Evolutionary conservation across 1,139 yeast species (phyloP).

Genomic region (Arxiozyma telluris): DNA sequence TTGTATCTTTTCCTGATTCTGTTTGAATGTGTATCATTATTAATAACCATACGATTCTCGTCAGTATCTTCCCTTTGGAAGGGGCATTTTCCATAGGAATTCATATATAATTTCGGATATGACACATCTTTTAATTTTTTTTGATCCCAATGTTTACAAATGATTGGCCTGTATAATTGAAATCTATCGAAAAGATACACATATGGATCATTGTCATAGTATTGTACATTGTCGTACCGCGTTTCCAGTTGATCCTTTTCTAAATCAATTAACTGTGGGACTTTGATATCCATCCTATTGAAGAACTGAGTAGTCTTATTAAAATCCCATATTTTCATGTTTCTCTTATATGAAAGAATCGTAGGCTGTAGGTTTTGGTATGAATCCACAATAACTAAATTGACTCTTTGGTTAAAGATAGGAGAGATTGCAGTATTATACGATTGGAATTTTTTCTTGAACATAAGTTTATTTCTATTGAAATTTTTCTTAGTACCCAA

Average conservation of each 20-base stretch:
- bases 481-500: conserved; percentile 39
- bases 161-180: conserved; percentile 66
- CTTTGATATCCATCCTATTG: conserved; percentile 50
- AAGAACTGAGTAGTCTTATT: conserved; percentile 74
- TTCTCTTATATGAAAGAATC: neutral
- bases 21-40: conserved; percentile 2
- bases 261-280: neutral
- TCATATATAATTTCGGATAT: conserved; percentile 36
- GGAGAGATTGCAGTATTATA: conserved; percentile 57
- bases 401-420: conserved; percentile 63
- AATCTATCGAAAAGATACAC: conserved; percentile 68
- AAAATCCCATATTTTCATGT: conserved; percentile 64
- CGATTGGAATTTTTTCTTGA: conserved; percentile 32
- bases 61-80: conserved; percentile 34
- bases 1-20: conserved; percentile 15
- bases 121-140: conserved; percentile 24
- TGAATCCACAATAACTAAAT: conserved; percentile 46
- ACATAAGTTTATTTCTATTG: conserved; percentile 40
- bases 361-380: neutral
- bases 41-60: conserved; percentile 25
- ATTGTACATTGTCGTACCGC: neutral
- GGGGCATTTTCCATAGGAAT: conserved; percentile 56
- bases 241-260: conserved; percentile 1
- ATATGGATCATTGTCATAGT: conserved; percentile 36
- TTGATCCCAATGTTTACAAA: conserved; percentile 62